Conservation (phyloP, 352 stramenopile species). For the Globisporangium parvum region DNA sequence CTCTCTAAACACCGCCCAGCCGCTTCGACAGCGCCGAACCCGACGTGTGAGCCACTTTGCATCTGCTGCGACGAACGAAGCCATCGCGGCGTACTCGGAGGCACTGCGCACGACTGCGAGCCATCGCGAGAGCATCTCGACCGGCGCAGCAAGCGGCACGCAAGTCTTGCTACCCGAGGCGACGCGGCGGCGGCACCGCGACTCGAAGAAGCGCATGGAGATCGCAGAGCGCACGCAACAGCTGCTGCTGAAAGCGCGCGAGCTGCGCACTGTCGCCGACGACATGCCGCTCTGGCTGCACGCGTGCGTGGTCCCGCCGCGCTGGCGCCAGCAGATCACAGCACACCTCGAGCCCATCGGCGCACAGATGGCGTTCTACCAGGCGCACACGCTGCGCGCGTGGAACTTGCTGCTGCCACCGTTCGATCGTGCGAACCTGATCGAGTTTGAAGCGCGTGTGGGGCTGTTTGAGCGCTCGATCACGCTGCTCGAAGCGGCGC, state of each 20-base stretch:
- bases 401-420: constrained; percentile 41
- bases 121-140: constrained; percentile 23
- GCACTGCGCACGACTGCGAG: constrained; percentile 9
- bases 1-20: too few relatives aligned
- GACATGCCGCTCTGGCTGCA: constrained; percentile 39
- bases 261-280: constrained; percentile 25
- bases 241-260: constrained; percentile 28
- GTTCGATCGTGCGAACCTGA: constrained; percentile 28
- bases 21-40: not conserved
- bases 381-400: constrained; percentile 18
- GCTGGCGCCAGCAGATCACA: constrained; percentile 34
- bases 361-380: constrained; percentile 33
- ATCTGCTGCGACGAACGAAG: not conserved
- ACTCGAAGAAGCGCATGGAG: constrained; percentile 34
- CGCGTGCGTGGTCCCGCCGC: constrained; percentile 26
- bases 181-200: constrained; percentile 19
- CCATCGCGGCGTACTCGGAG: constrained; percentile 15
- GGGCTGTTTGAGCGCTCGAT: constrained; percentile 26
- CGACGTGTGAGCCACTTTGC: constrained; percentile 7
- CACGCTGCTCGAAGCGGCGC: constrained; percentile 15
- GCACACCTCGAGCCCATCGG: constrained; percentile 28
- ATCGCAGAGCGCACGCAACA: constrained; percentile 26
- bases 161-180: constrained; percentile 14
- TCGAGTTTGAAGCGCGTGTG: constrained; percentile 35
- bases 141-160: not conserved